phyloP scores from a whole-genome alignment of 306 rosid genomes.

The Cyamopsis tetragonoloba region DNA sequence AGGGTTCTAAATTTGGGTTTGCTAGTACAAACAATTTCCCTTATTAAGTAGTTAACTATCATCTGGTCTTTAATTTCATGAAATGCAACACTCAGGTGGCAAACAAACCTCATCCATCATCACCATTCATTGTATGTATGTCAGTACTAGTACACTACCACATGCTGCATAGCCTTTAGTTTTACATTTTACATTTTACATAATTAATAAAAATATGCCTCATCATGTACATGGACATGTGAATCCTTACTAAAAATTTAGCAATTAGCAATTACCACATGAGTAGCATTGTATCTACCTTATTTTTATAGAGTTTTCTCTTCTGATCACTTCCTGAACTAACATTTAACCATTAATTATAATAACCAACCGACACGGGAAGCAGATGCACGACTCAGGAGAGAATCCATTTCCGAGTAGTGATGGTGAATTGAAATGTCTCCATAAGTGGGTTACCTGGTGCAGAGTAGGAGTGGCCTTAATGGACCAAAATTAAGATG shows the following conservation, averaged over 20 bases:
- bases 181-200: too few species aligned
- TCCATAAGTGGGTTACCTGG: slow-evolving; percentile 25
- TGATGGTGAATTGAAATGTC: slow-evolving; percentile 40
- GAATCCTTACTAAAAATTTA: neutral
- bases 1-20: slow-evolving; percentile 4
- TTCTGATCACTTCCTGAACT: too few species aligned
- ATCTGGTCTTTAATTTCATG: slow-evolving; percentile 1
- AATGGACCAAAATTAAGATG: slow-evolving; percentile 45
- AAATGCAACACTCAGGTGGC: neutral
- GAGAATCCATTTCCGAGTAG: too few species aligned
- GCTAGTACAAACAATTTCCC: neutral
- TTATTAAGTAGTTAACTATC: slow-evolving; percentile 3
- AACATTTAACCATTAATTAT: too few species aligned
- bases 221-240: slow-evolving; percentile 1
- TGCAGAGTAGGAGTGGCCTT: slow-evolving; percentile 42
- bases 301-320: too few species aligned
- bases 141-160: too few species aligned
- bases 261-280: slow-evolving; percentile 8
- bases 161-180: neutral
- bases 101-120: slow-evolving; percentile 3
- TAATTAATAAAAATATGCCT: neutral
- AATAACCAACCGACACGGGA: too few species aligned
- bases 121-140: slow-evolving; percentile 1
- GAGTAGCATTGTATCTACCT: too few species aligned
- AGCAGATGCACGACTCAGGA: too few species aligned